phyloP scores from a whole-genome alignment of 179 eudicot genomes.

The Beta lomatogona region DNA sequence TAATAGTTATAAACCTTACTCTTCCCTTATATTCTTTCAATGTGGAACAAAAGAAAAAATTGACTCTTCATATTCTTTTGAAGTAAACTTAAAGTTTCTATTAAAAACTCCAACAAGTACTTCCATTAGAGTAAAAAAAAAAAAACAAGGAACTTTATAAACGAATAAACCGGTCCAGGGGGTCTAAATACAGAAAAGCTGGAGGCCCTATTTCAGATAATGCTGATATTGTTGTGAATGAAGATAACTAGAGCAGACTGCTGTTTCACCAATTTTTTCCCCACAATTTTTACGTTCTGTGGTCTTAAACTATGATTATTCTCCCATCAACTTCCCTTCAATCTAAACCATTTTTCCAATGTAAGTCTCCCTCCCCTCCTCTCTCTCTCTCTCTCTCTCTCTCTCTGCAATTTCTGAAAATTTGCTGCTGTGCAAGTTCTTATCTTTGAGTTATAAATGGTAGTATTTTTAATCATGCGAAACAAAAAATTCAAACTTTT shows the following conservation, averaged over 20 bases:
- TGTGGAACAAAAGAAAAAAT: too few relatives aligned
- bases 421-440: neutral
- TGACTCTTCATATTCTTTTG: too few relatives aligned
- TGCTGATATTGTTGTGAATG: neutral
- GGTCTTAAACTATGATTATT: constrained; percentile 17
- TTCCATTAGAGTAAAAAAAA: too few relatives aligned
- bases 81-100: too few relatives aligned
- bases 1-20: too few relatives aligned
- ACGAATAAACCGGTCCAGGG: too few relatives aligned
- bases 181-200: neutral
- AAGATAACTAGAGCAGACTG: constrained; percentile 29
- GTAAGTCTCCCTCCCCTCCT: constrained; percentile 27
- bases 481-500: neutral
- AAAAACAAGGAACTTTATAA: too few relatives aligned
- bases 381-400: neutral
- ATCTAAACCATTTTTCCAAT: constrained; percentile 14
- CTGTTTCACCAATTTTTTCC: neutral
- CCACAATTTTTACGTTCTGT: neutral
- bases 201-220: neutral
- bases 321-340: constrained; percentile 25
- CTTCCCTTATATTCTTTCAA: too few relatives aligned
- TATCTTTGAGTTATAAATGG: neutral
- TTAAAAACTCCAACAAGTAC: fast-evolving
- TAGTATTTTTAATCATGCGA: neutral
- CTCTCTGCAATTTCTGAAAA: neutral